Evolutionary conservation across 176 grass and related monocot genomes (phyloP).

Genomic region (Zizania latifolia): DNA sequence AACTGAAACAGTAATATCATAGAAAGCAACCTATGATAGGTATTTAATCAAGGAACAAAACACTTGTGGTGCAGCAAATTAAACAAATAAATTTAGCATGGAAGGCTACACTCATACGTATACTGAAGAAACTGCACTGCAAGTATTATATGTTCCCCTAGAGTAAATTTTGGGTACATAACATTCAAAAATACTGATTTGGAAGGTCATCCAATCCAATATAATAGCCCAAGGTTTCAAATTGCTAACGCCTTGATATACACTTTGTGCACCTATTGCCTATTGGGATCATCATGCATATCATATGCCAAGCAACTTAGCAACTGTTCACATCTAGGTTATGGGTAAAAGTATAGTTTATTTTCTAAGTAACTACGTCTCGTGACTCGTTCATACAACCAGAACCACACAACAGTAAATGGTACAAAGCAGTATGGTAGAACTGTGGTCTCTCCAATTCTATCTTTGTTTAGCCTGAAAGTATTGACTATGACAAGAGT

Average conservation of each 20-base stretch:
- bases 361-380: neutral
- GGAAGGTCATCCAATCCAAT: neutral
- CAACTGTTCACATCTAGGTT: neutral
- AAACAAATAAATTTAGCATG: neutral
- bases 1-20: neutral
- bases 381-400: neutral
- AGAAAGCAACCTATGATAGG: neutral
- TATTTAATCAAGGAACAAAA: neutral
- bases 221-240: neutral
- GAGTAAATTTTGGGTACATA: neutral
- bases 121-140: neutral
- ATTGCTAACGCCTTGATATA: neutral
- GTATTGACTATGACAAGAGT: neutral
- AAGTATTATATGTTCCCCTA: neutral
- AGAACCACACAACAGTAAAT: neutral
- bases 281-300: neutral
- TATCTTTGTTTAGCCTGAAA: neutral
- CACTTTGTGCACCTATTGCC: neutral
- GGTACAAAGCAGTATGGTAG: neutral
- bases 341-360: neutral
- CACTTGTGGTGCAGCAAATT: neutral
- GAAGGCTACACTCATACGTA: neutral
- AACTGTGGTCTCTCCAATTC: neutral
- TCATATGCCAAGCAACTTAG: neutral
- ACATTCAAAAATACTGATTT: constrained; percentile 1